Evolutionary conservation across 1,284 basidiomycete genomes (phyloP).

Genomic region (Stygiomarasmius scandens): DNA sequence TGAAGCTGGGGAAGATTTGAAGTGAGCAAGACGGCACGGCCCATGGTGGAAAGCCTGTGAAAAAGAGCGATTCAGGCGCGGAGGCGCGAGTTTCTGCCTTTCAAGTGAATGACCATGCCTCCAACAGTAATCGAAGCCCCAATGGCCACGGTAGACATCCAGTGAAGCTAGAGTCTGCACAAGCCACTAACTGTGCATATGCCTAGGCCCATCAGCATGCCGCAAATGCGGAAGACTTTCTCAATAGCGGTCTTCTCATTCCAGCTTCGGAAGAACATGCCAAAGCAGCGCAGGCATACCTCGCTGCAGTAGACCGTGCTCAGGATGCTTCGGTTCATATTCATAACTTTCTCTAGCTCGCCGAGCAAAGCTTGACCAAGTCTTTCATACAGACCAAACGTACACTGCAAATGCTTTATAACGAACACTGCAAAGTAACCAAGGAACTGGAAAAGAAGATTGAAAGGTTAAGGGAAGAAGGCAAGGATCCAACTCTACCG

Average conservation of each 20-base stretch:
- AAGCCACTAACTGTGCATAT: too few relatives aligned
- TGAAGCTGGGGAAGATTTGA: slow-evolving; percentile 84
- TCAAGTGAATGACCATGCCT: too few relatives aligned
- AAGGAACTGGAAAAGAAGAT: slow-evolving; percentile 74
- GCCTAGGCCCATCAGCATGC: slow-evolving; percentile 81
- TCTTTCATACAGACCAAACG: slow-evolving; percentile 60
- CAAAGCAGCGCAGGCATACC: slow-evolving; percentile 74
- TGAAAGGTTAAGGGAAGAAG: slow-evolving; percentile 68
- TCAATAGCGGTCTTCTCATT: slow-evolving; percentile 63
- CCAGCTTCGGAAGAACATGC: slow-evolving; percentile 64
- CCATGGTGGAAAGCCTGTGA: slow-evolving; percentile 4
- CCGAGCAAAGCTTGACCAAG: slow-evolving; percentile 16
- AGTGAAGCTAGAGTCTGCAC: too few relatives aligned
- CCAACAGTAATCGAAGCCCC: too few relatives aligned
- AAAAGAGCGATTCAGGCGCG: too few relatives aligned
- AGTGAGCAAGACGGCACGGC: slow-evolving; percentile 51
- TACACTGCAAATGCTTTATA: slow-evolving; percentile 71
- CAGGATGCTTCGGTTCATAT: slow-evolving; percentile 67
- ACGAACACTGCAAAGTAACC: slow-evolving; percentile 67
- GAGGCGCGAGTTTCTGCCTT: too few relatives aligned
- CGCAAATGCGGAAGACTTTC: slow-evolving; percentile 73
- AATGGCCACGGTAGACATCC: too few relatives aligned
- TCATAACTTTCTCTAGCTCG: slow-evolving; percentile 14
- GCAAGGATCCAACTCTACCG: slow-evolving; percentile 69
- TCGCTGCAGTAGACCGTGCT: slow-evolving; percentile 68